Conservation (phyloP, 495 filamentous ascomycete genomes). For the Annulohypoxylon bovei region DNA sequence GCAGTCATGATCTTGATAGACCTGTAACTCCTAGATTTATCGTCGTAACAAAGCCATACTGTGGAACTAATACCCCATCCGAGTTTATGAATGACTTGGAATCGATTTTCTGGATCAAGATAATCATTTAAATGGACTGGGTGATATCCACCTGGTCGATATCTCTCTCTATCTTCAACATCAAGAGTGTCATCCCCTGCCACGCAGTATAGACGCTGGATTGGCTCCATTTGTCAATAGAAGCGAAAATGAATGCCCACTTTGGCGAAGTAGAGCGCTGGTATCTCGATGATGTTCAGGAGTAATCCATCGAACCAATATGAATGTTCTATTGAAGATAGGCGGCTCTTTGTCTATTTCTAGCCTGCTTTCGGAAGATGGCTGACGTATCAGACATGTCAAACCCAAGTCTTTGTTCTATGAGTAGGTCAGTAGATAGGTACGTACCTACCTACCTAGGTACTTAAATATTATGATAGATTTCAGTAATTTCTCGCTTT, state of each 20-base stretch:
- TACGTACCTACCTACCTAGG: not conserved
- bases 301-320: not conserved
- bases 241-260: not conserved
- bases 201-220: not conserved
- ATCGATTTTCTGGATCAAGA: slow-evolving; percentile 45
- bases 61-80: slow-evolving; percentile 62
- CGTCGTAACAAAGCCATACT: slow-evolving; percentile 64
- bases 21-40: slow-evolving; percentile 7
- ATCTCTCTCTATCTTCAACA: slow-evolving; percentile 30
- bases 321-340: not conserved
- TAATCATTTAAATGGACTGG: slow-evolving; percentile 59
- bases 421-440: not conserved
- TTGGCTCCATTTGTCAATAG: not conserved
- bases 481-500: too few relatives aligned
- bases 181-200: not conserved
- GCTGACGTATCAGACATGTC: not conserved
- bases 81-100: slow-evolving; percentile 63
- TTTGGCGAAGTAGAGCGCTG: not conserved
- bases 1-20: slow-evolving; percentile 40
- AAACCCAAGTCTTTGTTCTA: not conserved
- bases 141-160: slow-evolving; percentile 52
- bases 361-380: not conserved
- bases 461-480: too few relatives aligned
- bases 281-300: not conserved
- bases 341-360: not conserved